phyloP scores from a whole-genome alignment of 2,329 filamentous ascomycete species.

The Stachybotrys echinatus region DNA sequence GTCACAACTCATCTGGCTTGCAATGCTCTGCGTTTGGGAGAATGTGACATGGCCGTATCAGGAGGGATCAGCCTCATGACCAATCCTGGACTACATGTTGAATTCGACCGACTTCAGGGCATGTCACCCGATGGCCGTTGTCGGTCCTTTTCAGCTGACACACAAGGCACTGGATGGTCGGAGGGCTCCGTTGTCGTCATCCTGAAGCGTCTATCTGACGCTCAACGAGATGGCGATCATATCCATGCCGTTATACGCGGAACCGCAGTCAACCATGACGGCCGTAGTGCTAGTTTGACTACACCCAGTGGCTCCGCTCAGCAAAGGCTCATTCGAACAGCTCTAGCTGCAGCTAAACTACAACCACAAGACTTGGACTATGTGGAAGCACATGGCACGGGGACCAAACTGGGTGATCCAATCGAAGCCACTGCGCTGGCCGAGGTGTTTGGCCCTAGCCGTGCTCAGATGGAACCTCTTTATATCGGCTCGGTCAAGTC shows the following conservation, averaged over 20 bases:
- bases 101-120: slow-evolving; percentile 8
- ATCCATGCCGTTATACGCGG: slow-evolving; percentile 27
- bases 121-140: slow-evolving; percentile 12
- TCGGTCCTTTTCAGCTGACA: slow-evolving; percentile 28
- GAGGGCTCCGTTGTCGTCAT: slow-evolving; percentile 22
- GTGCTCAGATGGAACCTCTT: not conserved
- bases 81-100: slow-evolving; percentile 8
- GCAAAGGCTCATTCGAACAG: slow-evolving; percentile 23
- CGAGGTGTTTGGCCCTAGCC: slow-evolving; percentile 33
- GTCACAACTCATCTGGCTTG: slow-evolving; percentile 42
- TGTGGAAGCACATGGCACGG: slow-evolving; percentile 85
- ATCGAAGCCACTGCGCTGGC: slow-evolving; percentile 77
- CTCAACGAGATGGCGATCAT: slow-evolving; percentile 33
- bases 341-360: slow-evolving; percentile 5
- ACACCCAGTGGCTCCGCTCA: slow-evolving; percentile 31
- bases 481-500: slow-evolving; percentile 56
- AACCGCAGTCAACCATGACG: slow-evolving; percentile 31
- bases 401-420: slow-evolving; percentile 77
- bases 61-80: slow-evolving; percentile 11
- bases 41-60: slow-evolving; percentile 11
- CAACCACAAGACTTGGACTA: slow-evolving; percentile 43
- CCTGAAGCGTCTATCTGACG: slow-evolving; percentile 36
- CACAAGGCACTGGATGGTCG: slow-evolving; percentile 11
- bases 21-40: slow-evolving; percentile 28
- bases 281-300: slow-evolving; percentile 33